Conservation (phyloP, 495 filamentous ascomycete species). For the Aspergillus funiculosus region DNA sequence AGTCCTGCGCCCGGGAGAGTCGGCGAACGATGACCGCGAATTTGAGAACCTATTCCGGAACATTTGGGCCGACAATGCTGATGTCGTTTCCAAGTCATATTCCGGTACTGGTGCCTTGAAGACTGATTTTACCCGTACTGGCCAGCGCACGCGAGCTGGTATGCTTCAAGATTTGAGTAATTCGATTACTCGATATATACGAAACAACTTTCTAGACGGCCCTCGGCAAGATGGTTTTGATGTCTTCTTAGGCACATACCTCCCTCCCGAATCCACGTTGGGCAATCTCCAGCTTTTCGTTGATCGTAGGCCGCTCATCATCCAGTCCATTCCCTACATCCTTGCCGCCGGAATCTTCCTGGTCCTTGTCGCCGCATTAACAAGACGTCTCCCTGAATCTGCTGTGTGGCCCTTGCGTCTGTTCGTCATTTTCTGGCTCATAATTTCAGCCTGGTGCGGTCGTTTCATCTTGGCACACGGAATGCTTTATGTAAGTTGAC, state of each 20-base stretch:
- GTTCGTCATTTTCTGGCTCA: constrained; percentile 69
- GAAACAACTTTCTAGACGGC: constrained; percentile 89
- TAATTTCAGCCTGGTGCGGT: constrained; percentile 60
- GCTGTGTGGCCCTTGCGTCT: constrained; percentile 71
- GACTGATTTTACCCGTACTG: constrained; percentile 89
- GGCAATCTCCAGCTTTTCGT: constrained; percentile 65
- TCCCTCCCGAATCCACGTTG: constrained; percentile 58
- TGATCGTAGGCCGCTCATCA: constrained; percentile 79
- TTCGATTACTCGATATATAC: constrained; percentile 74
- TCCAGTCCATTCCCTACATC: constrained; percentile 87
- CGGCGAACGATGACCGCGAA: constrained; percentile 59
- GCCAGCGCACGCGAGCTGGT: constrained; percentile 76
- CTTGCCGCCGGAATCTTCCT: constrained; percentile 84
- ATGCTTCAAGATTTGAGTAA: constrained; percentile 76
- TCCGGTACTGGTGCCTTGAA: constrained; percentile 94
- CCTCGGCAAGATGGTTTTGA: constrained; percentile 93
- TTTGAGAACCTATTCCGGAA: constrained; percentile 92
- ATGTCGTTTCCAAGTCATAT: constrained; percentile 86
- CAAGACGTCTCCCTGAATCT: constrained; percentile 58
- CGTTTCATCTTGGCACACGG: constrained; percentile 75
- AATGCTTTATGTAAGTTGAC: constrained; percentile 77
- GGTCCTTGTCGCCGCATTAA: constrained; percentile 70
- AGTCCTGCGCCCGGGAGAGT: constrained; percentile 63
- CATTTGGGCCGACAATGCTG: constrained; percentile 96
- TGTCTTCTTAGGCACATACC: constrained; percentile 80